Conservation (phyloP, 306 rosid genomes). For the Acacia crassicarpa region DNA sequence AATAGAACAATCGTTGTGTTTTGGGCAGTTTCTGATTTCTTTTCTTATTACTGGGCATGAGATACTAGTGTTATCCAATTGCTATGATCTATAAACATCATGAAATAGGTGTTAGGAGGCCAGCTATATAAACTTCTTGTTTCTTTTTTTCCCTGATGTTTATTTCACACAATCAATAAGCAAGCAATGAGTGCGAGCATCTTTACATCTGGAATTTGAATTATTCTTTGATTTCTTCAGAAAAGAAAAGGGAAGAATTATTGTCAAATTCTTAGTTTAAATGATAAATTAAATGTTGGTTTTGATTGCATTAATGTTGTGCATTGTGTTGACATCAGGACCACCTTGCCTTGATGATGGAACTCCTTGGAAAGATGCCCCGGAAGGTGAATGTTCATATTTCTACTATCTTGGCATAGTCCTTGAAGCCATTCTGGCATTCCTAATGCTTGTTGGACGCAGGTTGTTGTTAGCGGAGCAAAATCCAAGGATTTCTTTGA, state of each 20-base stretch:
- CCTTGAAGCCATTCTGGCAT: conserved; percentile 15
- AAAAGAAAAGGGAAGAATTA: background rate
- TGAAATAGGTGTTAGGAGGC: background rate
- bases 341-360: conserved; percentile 99
- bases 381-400: conserved; percentile 57
- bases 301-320: conserved; percentile 12
- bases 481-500: conserved; percentile 85
- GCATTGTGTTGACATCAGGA: conserved; percentile 65
- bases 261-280: conserved; percentile 3
- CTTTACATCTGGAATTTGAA: background rate
- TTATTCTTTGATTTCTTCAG: conserved; percentile 11
- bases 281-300: conserved; percentile 13
- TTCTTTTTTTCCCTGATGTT: background rate
- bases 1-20: background rate
- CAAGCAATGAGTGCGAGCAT: background rate
- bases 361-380: conserved; percentile 95
- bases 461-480: conserved; percentile 75
- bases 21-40: background rate
- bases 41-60: background rate
- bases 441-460: conserved; percentile 38
- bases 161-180: conserved; percentile 6
- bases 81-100: background rate
- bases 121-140: background rate
- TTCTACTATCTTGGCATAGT: conserved; percentile 5
- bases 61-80: background rate